Base-by-base conservation (phyloP, 768 basidiomycete species). In the Xerocomellus dryophilus region DNA sequence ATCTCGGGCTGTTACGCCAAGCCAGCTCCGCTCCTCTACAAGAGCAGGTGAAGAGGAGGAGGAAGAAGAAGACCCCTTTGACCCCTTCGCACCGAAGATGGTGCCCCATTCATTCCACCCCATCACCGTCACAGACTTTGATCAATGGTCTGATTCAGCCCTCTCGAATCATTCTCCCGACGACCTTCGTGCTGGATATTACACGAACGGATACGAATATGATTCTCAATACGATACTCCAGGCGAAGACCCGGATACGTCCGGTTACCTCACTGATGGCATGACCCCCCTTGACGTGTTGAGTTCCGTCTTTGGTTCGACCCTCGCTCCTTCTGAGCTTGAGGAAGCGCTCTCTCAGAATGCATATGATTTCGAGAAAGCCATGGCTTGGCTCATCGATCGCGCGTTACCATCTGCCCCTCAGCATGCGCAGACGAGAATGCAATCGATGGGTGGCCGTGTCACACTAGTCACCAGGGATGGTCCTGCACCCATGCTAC, bases 211-310 rank as follows among this genome's bases (percentile, higher is more conserved):
- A 20, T 70, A 66, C 31, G 65, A 70, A 21, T 71, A 65, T 43
- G 74, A 73, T 50, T 43, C 60, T 53, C 67, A 71, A 39, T 71
- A 61, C 32, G 69, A 71, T 46, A 57, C 56, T 18, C 60, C 64
- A n/a, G 61, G 59, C 7, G 71, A 76, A 46, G 81, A 82, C 51
- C 73, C 75, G 7, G 81, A 86, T 35, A 77, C 78, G 12, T 73
- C 78, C 34, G 80, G 81, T 32, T 76, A 82, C 71, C 79, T 92
- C 47, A 89, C 87, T 0, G 89, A 91, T 66, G 93, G 93, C 41
- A 96, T 99, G 93, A 96, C 96, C 1, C 97, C 97, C 1, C 88
- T 99, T 63, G 97, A 99, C 63, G 93, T 98, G 40, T 85, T 99
- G 18, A 84, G 82, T 66, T 93, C 91, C 40, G 91, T 99, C 36